Evolutionary conservation across 495 filamentous ascomycete genomes (phyloP), one percentile per base, ranked within the genome.

Genomic region (Aspergillus heteromorphus): DNA sequence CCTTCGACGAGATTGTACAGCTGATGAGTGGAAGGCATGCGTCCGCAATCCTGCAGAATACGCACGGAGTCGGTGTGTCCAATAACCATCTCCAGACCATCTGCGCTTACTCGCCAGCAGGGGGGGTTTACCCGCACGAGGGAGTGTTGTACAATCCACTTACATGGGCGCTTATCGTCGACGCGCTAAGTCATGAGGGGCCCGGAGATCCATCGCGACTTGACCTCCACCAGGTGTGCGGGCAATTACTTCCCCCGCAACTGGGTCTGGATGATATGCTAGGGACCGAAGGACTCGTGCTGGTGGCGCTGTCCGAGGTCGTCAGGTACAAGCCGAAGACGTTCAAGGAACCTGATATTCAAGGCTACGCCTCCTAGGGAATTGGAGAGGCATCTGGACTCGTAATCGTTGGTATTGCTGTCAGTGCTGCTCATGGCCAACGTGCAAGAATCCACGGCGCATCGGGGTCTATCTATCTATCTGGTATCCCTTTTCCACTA

Each of bases 1-100:
- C 61, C 38, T 62, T 65, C 29, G 75, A 80, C 65, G 61, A 79
- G 49, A 65, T 81, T 57, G 72, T 79, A 10, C 62, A 76, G 57
- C 76, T 75, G 27, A 65, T 73, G 58, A 49, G 27, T 13, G 76
- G 74, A n/a, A 60, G 63, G 6, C 61, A 63, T 14, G 75, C 76
- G 4, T 80, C 77, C 0, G 75, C 68, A 13, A 68, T 61, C 42
- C 56, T 79, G 2, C 18, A 53, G 5, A 66, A 77, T 49, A 60
- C 51, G 25, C 63, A 63, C 6, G 40, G 34, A 6, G 68, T 75
- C 31, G 75, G 73, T n/a, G 74, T 72, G 29, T 67, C 71, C 31
- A 80, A 79, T 59, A 73, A 69, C 45, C 65, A 76, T 36, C 51
- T 77, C 11, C 75, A 79, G 47, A 55, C 43, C 1, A 54, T 75